Conservation (phyloP, 306 rosid genomes). For the Citrullus colocynthis region DNA sequence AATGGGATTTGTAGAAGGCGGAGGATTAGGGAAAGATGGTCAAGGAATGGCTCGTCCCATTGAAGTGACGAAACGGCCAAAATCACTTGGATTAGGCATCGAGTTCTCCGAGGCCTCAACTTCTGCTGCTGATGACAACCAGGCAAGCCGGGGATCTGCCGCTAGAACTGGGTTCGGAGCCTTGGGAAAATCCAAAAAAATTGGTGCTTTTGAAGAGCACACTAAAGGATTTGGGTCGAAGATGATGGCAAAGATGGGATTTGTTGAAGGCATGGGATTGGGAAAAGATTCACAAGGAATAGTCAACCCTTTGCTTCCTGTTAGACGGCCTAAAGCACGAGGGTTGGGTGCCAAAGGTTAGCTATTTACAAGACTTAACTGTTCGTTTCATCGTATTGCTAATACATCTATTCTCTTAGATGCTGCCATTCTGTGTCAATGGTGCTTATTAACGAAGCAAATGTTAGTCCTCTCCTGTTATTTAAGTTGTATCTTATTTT, state of each 20-base stretch:
- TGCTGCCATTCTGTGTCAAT: neutral
- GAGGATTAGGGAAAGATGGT: slow-evolving; percentile 77
- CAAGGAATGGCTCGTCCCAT: slow-evolving; percentile 72
- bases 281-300: slow-evolving; percentile 79
- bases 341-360: slow-evolving; percentile 69
- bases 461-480: neutral
- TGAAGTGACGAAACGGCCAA: slow-evolving; percentile 73
- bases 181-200: slow-evolving; percentile 11
- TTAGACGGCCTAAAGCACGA: slow-evolving; percentile 55
- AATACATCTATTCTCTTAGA: neutral
- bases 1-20: slow-evolving; percentile 82
- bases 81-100: slow-evolving; percentile 84
- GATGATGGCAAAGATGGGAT: slow-evolving; percentile 95
- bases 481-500: neutral
- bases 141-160: neutral
- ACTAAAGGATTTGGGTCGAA: slow-evolving; percentile 89
- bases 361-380: neutral
- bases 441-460: neutral
- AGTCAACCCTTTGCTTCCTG: slow-evolving; percentile 54
- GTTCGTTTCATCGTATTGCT: neutral
- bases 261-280: slow-evolving; percentile 71
- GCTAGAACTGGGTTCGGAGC: neutral
- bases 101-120: slow-evolving; percentile 33
- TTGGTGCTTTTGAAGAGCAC: slow-evolving; percentile 73
- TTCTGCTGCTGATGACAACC: slow-evolving; percentile 14